Base-by-base conservation (phyloP, 2,329 filamentous ascomycete species). In the Alternaria alternata region DNA sequence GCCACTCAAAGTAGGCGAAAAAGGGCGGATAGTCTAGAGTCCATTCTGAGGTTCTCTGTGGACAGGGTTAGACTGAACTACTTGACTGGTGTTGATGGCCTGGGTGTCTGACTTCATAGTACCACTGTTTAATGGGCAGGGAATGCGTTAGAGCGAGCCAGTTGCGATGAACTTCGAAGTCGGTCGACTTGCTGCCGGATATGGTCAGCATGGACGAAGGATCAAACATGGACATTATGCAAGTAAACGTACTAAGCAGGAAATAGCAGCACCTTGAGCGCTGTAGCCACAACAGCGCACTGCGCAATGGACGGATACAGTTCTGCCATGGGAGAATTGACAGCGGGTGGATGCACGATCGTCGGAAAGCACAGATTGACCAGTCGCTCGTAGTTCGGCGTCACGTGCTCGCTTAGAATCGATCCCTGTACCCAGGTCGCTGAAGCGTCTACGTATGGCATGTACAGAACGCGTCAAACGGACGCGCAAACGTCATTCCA, bases 11-110 rank as follows among this genome's bases (percentile, higher is more conserved):
- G 77, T 91, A 94, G 69, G 95, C 95, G 76, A 99, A 99, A 81
- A 98, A 97, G 7, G 95, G 95, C 32, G 95, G 95, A 77, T 99
- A 99, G 82, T 99, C 95, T 74, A 99, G 89, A 0, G 95, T 99
- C 95, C 95, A 99, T 92, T 98, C 93, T 60, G 95, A 99, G 2
- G 94, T 97, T 81, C 94, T 91, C 84, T 89, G 52, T 1, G 28
- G 26, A 22, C 9, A 11, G 36, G 8, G 41, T 63, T 48, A 73
- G 63, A 72, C 63, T 34, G 57, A 6, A n/a, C 36, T 43, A 5
- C 28, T 26, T 14, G 14, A 18, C 6, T 38, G 26, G 8, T 8
- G 39, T 12, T 9, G 12, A 36, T 20, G 26, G 12, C 32, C 24
- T 22, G 11, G 42, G 12, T 11, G 14, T 54, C 63, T 65, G 75